Percentiles rank a stretch among this genome's conserved stretches.
phyloP scores from a whole-genome alignment of 768 basidiomycete genomes.

The Mycena haematopus region DNA sequence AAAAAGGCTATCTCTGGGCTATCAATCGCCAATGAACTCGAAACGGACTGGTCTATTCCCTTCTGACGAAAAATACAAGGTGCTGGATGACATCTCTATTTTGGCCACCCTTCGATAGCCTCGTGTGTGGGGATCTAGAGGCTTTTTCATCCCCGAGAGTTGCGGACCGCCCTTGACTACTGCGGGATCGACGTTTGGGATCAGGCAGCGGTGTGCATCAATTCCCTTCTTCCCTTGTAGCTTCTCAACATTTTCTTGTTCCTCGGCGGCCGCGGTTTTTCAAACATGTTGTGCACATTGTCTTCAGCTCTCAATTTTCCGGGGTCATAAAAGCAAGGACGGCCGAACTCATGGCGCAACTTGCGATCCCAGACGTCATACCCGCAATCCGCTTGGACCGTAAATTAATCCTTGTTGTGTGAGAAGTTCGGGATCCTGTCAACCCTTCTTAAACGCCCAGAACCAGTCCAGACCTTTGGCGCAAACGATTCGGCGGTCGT shows the following conservation, averaged over 20 bases:
- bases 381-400: constrained; percentile 5
- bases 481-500: background rate
- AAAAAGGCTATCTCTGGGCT: background rate
- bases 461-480: background rate
- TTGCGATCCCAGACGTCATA: constrained; percentile 2
- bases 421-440: background rate
- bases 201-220: background rate
- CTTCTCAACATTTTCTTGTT: background rate
- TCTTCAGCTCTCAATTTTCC: too few species aligned
- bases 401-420: background rate
- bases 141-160: constrained; percentile 4
- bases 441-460: background rate
- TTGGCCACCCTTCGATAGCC: background rate
- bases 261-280: background rate
- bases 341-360: background rate
- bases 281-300: too few species aligned
- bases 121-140: constrained; percentile 1
- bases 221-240: background rate
- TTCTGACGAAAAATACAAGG: background rate
- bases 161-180: background rate
- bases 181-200: constrained; percentile 1
- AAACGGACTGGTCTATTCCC: background rate
- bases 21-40: background rate
- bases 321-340: too few species aligned
- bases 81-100: background rate